These are phyloP conservation scores for Stentor coeruleus DNA, from an alignment of 73 alveolate genomes.

Conservation along the genomic window DNA sequence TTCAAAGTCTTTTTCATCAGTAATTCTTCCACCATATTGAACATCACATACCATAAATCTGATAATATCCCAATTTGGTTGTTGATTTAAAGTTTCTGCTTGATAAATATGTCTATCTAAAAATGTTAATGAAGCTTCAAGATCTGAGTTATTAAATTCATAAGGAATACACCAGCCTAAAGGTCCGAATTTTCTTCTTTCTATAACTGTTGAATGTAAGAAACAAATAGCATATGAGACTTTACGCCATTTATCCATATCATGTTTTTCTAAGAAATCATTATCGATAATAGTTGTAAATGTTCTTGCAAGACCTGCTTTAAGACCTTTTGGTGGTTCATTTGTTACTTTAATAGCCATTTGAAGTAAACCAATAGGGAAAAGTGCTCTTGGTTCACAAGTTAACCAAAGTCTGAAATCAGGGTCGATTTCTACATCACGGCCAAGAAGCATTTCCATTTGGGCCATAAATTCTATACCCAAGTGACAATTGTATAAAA, in stretches of 20 bases:
- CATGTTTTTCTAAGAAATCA: conserved; percentile 95
- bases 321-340: conserved; percentile 99
- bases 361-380: conserved; percentile 99
- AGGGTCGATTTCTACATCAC: conserved; percentile 88
- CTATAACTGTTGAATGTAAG: conserved; percentile 97
- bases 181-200: conserved; percentile 97
- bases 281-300: conserved; percentile 95
- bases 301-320: conserved; percentile 99
- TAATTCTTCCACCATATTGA: conserved; percentile 99
- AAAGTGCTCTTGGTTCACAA: conserved; percentile 97
- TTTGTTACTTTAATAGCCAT: conserved; percentile 99
- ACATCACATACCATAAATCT: conserved; percentile 99
- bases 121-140: conserved; percentile 94
- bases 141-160: conserved; percentile 99
- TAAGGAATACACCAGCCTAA: conserved; percentile 99
- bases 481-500: conserved; percentile 96
- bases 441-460: conserved; percentile 88
- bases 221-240: conserved; percentile 95
- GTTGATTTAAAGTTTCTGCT: conserved; percentile 57
- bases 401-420: conserved; percentile 99
- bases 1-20: conserved; percentile 97
- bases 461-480: conserved; percentile 97
- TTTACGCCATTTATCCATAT: conserved; percentile 97
- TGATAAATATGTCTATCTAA: neutral
- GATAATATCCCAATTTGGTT: conserved; percentile 91